Conservation (phyloP, 768 basidiomycete species). For the Naganishia onofrii region DNA sequence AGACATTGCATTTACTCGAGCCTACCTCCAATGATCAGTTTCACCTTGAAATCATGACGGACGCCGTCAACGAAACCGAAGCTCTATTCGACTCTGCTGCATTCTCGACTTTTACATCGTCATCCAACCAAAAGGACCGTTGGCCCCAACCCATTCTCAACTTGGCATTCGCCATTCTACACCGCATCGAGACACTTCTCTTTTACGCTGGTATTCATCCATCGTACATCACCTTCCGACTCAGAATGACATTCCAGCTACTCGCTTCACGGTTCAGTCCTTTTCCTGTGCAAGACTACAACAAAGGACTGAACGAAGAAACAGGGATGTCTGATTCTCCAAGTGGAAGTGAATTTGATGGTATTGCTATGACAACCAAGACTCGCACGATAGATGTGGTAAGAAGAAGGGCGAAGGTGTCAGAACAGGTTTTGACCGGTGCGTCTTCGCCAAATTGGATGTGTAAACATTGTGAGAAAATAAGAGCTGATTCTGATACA, state of each 20-base stretch:
- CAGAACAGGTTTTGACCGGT: slow-evolving; percentile 8
- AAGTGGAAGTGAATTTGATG: background rate
- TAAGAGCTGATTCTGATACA: background rate
- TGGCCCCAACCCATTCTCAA: background rate
- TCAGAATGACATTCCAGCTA: slow-evolving; percentile 7
- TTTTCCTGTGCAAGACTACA: background rate
- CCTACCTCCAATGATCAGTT: background rate
- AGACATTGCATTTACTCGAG: too few relatives aligned
- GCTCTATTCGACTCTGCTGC: background rate
- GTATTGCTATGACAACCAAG: background rate
- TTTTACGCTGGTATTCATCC: slow-evolving; percentile 24
- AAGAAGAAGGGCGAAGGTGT: slow-evolving; percentile 5
- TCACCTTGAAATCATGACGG: slow-evolving; percentile 11
- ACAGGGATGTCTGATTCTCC: background rate
- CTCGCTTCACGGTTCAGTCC: slow-evolving; percentile 3
- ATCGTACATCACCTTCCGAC: slow-evolving; percentile 15
- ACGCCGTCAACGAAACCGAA: slow-evolving; percentile 8
- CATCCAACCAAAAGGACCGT: background rate
- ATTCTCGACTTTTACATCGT: slow-evolving; percentile 9
- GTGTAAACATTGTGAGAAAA: background rate
- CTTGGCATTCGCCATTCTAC: background rate
- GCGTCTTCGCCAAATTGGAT: background rate
- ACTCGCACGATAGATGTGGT: background rate
- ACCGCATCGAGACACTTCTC: slow-evolving; percentile 7
- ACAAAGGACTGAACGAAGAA: slow-evolving; percentile 5